phyloP scores from a whole-genome alignment of 163 green algal genomes.

The Trebouxiophyceae sp. region DNA sequence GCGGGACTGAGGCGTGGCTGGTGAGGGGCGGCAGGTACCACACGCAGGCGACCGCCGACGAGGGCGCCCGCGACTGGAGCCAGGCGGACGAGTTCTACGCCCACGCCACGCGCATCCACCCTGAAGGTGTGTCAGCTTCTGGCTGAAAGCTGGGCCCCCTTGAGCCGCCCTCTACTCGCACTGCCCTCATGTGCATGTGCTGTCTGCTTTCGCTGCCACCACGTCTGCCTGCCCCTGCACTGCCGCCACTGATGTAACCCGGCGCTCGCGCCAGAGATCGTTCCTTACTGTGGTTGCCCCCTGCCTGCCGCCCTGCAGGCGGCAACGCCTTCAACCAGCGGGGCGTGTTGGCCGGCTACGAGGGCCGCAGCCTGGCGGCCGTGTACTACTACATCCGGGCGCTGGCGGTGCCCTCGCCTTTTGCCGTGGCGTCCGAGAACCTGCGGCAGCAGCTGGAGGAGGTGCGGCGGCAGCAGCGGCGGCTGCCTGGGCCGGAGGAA shows the following conservation, averaged over 20 bases:
- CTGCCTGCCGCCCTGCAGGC: slow-evolving; percentile 15
- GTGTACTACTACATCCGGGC: slow-evolving; percentile 57
- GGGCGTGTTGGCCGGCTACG: slow-evolving; percentile 56
- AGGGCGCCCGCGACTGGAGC: slow-evolving; percentile 13
- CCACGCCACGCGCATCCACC: slow-evolving; percentile 9
- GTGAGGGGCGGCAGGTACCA: background rate
- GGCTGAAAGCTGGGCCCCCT: background rate
- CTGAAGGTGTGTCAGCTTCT: slow-evolving; percentile 10
- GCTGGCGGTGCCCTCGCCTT: slow-evolving; percentile 58
- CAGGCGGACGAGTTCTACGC: slow-evolving; percentile 12
- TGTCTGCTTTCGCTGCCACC: background rate
- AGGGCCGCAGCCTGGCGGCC: slow-evolving; percentile 44
- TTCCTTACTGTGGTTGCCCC: too few species aligned
- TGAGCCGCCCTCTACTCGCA: background rate
- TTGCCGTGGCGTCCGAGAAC: slow-evolving; percentile 68
- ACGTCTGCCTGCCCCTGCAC: background rate
- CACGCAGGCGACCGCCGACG: background rate
- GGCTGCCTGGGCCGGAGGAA: too few species aligned
- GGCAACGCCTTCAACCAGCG: slow-evolving; percentile 79
- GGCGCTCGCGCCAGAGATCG: background rate
- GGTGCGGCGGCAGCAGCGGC: slow-evolving; percentile 10
- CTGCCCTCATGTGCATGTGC: background rate
- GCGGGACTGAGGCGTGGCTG: too few species aligned
- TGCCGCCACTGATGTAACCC: background rate
- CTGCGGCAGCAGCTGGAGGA: slow-evolving; percentile 26